A percentile compares a stretch with the other conserved stretches of the same genome.
Conservation (phyloP, 805 yeast species). For the Metschnikowia henanensis region DNA sequence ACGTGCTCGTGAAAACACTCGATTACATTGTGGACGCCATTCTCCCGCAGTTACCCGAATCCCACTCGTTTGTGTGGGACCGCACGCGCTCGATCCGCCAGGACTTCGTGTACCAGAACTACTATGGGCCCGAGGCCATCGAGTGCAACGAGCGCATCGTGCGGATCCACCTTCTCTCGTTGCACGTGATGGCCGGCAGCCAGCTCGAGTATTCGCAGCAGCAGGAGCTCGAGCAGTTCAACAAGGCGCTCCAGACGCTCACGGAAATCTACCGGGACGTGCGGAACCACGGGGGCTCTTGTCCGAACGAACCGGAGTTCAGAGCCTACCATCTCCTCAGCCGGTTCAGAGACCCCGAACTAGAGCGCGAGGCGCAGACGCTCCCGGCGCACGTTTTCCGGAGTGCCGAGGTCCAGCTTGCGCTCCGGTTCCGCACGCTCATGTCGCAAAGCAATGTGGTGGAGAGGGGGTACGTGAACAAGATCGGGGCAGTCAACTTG, state of each 20-base stretch:
- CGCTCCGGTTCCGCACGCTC: constrained; percentile 66
- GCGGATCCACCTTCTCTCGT: constrained; percentile 75
- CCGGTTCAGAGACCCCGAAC: constrained; percentile 80
- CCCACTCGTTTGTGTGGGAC: constrained; percentile 95
- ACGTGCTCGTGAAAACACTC: constrained; percentile 62
- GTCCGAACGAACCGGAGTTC: constrained; percentile 91
- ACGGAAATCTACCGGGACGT: constrained; percentile 85
- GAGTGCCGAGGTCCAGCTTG: constrained; percentile 62
- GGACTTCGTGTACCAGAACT: constrained; percentile 95
- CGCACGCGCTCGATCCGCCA: constrained; percentile 95
- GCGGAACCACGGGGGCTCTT: constrained; percentile 61
- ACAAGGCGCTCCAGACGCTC: constrained; percentile 85
- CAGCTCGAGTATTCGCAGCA: constrained; percentile 80
- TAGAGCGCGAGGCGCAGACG: constrained; percentile 71
- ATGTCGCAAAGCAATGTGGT: constrained; percentile 61
- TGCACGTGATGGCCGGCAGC: constrained; percentile 83
- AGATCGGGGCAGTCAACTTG: constrained; percentile 56
- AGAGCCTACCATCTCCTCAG: constrained; percentile 83
- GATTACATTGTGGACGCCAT: constrained; percentile 67
- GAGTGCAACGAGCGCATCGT: constrained; percentile 92
- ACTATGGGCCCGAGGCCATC: constrained; percentile 88
- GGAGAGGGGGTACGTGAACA: constrained; percentile 51
- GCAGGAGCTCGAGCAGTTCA: constrained; percentile 93
- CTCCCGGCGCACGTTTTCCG: constrained; percentile 59
- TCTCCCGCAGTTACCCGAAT: constrained; percentile 68